A percentile compares a stretch with the other conserved stretches of the same genome.
phyloP scores from a whole-genome alignment of 257 asterid species.

The Solanum appendiculatum region DNA sequence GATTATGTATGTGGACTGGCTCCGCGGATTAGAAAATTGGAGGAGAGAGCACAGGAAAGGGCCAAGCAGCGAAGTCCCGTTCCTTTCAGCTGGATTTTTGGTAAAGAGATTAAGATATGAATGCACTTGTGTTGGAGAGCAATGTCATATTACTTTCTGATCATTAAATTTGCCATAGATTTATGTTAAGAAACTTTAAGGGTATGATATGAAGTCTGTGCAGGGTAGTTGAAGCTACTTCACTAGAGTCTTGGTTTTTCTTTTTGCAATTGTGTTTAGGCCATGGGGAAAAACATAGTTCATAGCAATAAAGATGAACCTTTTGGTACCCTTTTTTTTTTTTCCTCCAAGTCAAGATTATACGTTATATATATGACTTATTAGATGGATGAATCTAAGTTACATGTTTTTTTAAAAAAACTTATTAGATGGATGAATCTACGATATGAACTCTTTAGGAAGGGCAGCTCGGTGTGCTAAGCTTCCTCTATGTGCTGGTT shows the following conservation, averaged over 20 bases:
- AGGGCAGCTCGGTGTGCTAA: no score
- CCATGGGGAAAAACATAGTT: neutral
- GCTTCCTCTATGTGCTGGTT: no score
- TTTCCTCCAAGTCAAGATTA: neutral
- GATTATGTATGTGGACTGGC: slow-evolving; percentile 64
- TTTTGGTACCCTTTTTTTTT: neutral
- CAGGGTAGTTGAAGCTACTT: neutral
- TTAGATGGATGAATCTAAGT: neutral
- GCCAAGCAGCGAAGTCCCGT: slow-evolving; percentile 30
- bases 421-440: no score
- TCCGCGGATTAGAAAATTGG: slow-evolving; percentile 52
- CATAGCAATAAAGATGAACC: neutral
- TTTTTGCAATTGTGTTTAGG: neutral
- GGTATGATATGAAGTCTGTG: neutral
- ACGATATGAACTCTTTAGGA: no score
- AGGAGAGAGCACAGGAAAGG: slow-evolving; percentile 53
- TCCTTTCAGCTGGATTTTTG: slow-evolving; percentile 66
- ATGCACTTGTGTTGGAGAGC: neutral
- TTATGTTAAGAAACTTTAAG: neutral
- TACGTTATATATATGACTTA: neutral
- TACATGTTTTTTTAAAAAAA: no score
- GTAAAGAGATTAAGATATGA: slow-evolving; percentile 38
- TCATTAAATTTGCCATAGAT: neutral
- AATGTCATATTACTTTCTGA: neutral
- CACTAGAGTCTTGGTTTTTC: neutral